These are phyloP conservation scores for Syncephalastrum racemosum DNA, from an alignment of 371 early-diverging fungal species.

Conservation along the genomic window DNA sequence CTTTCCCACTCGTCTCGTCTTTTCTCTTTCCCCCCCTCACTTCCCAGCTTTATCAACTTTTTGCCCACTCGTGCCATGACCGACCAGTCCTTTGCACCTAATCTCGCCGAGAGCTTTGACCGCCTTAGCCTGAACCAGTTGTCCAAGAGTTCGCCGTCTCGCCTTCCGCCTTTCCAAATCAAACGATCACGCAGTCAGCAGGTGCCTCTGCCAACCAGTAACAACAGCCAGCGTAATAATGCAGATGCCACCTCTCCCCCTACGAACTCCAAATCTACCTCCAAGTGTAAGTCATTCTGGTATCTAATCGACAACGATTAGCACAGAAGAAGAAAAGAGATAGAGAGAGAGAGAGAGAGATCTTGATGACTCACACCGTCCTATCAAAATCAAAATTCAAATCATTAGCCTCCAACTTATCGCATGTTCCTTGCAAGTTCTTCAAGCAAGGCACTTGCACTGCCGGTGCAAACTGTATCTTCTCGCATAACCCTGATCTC, in stretches of 20 bases:
- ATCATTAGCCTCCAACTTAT: conserved; percentile 40
- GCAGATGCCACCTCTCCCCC: conserved; percentile 7
- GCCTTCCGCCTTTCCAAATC: conserved; percentile 19
- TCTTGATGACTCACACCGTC: background rate
- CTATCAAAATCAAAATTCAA: background rate
- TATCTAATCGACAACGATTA: conserved; percentile 2
- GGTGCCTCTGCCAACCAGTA: conserved; percentile 10
- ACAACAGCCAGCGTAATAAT: background rate
- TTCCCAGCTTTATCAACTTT: too few species aligned
- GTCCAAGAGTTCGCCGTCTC: conserved; percentile 23
- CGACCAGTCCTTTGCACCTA: conserved; percentile 18
- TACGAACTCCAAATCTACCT: conserved; percentile 3
- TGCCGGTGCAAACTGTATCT: conserved; percentile 75
- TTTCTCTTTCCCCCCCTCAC: background rate
- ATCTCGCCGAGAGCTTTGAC: conserved; percentile 19
- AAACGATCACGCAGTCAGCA: conserved; percentile 23
- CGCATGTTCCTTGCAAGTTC: conserved; percentile 84
- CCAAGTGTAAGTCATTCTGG: conserved; percentile 9
- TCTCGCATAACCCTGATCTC: conserved; percentile 70
- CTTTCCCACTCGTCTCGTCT: background rate
- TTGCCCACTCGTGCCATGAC: conserved; percentile 12
- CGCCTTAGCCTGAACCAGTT: conserved; percentile 17
- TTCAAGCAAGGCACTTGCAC: conserved; percentile 77
- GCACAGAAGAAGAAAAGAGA: background rate
- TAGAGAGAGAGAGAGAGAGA: background rate